These are phyloP conservation scores for Xanthoconium purpureum DNA, from an alignment of 768 basidiomycete species.

Conservation along the genomic window DNA sequence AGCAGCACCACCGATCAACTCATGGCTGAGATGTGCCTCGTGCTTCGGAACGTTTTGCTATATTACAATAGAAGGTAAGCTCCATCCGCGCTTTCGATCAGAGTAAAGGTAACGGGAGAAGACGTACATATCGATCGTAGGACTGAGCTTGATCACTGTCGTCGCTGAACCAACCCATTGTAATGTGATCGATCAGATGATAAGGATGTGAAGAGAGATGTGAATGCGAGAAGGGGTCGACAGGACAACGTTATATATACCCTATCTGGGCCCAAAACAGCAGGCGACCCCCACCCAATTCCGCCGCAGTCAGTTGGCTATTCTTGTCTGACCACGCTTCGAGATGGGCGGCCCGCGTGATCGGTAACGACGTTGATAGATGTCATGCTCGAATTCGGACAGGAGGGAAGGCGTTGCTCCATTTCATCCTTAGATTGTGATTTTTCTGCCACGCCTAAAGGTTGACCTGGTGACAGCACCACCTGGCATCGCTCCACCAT, in stretches of 20 bases:
- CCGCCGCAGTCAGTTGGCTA: conserved; percentile 4
- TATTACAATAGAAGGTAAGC: no score
- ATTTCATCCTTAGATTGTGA: no score
- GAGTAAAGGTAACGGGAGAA: no score
- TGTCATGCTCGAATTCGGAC: no score
- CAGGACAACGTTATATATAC: conserved; percentile 20
- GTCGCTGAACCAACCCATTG: conserved; percentile 10
- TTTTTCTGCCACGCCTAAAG: no score
- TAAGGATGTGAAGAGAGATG: neutral
- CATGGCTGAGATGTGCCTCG: conserved; percentile 15
- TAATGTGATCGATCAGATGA: neutral
- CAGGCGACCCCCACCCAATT: neutral
- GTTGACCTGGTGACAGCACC: no score
- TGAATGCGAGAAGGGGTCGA: neutral
- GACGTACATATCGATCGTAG: conserved; percentile 1
- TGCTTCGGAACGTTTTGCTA: conserved; percentile 1
- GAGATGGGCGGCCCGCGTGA: conserved; percentile 1
- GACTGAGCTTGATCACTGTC: neutral
- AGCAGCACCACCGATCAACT: conserved; percentile 16
- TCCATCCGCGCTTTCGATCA: no score
- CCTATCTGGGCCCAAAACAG: conserved; percentile 10
- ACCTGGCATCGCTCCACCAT: no score
- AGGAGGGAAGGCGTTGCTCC: no score
- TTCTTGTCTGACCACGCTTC: conserved; percentile 11
- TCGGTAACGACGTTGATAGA: neutral